A percentile compares a stretch with the other conserved stretches of the same genome.
Evolutionary conservation across 768 basidiomycete species (phyloP).

Genomic region (Panaeolus papilionaceus): DNA sequence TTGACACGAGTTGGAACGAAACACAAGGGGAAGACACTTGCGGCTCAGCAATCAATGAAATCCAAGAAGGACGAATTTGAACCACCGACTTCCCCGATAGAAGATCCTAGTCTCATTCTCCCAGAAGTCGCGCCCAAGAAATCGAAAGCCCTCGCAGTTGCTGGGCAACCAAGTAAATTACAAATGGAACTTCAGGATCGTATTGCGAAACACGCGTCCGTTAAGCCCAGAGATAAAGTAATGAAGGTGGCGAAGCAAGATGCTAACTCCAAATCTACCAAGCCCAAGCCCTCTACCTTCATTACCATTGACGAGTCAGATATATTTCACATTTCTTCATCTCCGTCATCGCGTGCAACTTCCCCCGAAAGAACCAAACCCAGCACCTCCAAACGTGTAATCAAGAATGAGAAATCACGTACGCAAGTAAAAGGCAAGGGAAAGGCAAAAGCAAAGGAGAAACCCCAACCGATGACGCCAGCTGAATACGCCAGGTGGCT

Average conservation of each 20-base stretch:
- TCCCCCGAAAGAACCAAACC: conserved; percentile 31
- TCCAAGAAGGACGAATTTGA: conserved; percentile 17
- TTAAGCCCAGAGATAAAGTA: conserved; percentile 37
- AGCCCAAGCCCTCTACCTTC: neutral
- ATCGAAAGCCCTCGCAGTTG: conserved; percentile 23
- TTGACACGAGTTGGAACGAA: conserved; percentile 15
- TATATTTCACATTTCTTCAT: conserved; percentile 38
- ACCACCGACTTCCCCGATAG: conserved; percentile 41
- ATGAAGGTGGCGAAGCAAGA: conserved; percentile 30
- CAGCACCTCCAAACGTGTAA: conserved; percentile 20
- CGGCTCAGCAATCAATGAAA: conserved; percentile 13
- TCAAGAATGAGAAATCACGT: conserved; percentile 24
- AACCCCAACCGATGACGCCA: conserved; percentile 50
- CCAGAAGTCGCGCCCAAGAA: conserved; percentile 13
- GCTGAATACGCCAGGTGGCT: conserved; percentile 60
- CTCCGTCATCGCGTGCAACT: conserved; percentile 37
- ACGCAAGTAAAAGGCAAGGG: conserved; percentile 22
- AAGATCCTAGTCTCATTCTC: conserved; percentile 34
- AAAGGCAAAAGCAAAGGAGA: conserved; percentile 38
- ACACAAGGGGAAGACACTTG: conserved; percentile 8
- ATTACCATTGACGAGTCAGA: conserved; percentile 32
- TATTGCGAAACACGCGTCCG: conserved; percentile 38
- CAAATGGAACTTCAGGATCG: conserved; percentile 41
- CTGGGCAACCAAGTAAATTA: conserved; percentile 35
- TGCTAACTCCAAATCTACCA: neutral